phyloP scores from a whole-genome alignment of 306 rosid species.

The Gillenia trifoliata region DNA sequence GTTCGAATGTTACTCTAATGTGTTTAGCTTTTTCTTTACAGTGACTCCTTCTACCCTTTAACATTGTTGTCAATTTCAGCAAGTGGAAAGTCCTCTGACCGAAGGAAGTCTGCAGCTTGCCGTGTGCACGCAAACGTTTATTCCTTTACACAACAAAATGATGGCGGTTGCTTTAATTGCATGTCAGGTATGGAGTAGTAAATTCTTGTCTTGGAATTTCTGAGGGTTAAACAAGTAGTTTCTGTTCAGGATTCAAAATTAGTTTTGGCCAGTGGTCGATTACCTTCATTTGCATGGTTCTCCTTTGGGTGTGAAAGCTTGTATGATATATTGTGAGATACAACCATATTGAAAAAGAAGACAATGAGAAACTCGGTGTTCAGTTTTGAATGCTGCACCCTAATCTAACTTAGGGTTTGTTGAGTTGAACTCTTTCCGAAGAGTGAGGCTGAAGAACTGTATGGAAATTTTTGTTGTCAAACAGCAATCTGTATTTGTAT shows the following conservation, averaged over 20 bases:
- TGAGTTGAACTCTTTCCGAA: background rate
- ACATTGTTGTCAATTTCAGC: constrained; percentile 37
- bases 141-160: constrained; percentile 59
- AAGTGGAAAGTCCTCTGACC: constrained; percentile 44
- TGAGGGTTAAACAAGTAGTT: constrained; percentile 2
- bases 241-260: constrained; percentile 1
- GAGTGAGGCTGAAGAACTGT: background rate
- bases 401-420: background rate
- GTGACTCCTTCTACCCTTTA: constrained; percentile 22
- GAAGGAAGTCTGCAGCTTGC: constrained; percentile 52
- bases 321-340: background rate
- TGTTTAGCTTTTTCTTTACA: background rate
- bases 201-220: background rate
- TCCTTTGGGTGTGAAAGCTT: constrained; percentile 10
- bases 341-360: background rate
- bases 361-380: background rate
- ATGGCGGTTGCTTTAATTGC: constrained; percentile 59
- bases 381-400: background rate
- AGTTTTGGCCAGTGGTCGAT: background rate
- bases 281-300: background rate
- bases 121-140: constrained; percentile 50
- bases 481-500: background rate
- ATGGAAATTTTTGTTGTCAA: background rate
- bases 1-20: constrained; percentile 23
- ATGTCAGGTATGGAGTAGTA: constrained; percentile 49